These are phyloP conservation scores for Neopestalotiopsis sp. DNA, from an alignment of 2,329 filamentous ascomycete genomes.

Conservation along the genomic window DNA sequence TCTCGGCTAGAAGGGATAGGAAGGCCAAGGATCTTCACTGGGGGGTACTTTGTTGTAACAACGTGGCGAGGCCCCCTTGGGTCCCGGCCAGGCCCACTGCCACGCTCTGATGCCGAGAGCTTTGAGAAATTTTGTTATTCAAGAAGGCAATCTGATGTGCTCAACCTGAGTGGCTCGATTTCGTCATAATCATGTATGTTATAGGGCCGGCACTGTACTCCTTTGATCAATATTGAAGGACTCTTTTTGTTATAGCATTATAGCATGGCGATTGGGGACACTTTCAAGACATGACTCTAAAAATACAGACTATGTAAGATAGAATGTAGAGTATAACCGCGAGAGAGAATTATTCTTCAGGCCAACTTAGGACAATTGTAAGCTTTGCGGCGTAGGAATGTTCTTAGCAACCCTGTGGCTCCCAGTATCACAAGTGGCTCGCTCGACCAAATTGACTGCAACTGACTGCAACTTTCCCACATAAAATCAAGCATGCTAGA, in stretches of 20 bases:
- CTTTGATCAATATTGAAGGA: background rate
- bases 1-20: constrained; percentile 30
- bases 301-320: background rate
- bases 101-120: constrained; percentile 33
- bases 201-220: background rate
- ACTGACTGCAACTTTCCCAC: constrained; percentile 12
- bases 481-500: constrained; percentile 2
- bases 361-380: too few species aligned
- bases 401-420: too few species aligned
- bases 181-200: constrained; percentile 23
- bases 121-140: constrained; percentile 21
- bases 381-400: too few species aligned
- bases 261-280: background rate
- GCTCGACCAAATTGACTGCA: background rate
- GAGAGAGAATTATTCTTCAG: too few species aligned
- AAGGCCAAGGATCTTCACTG: constrained; percentile 32
- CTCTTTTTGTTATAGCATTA: background rate
- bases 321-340: too few species aligned
- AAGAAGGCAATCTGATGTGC: constrained; percentile 19
- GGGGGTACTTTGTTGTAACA: constrained; percentile 29
- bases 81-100: constrained; percentile 34
- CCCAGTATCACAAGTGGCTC: too few species aligned
- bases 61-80: constrained; percentile 38
- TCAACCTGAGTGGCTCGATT: constrained; percentile 20
- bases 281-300: background rate